Base-by-base conservation (phyloP, 352 stramenopile species). In the Thalassiosira hispida region DNA sequence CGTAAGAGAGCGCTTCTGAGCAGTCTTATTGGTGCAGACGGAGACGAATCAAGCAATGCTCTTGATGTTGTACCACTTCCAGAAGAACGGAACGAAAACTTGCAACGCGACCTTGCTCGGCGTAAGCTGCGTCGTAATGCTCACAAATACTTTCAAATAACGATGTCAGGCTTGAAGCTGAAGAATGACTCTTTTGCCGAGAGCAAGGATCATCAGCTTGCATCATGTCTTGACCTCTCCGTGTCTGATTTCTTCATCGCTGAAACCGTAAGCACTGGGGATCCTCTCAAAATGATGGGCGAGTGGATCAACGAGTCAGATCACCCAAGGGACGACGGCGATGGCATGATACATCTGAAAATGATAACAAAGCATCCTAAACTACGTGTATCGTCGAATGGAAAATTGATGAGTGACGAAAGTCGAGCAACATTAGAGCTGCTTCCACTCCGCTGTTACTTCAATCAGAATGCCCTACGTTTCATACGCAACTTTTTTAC, bases 291-390 rank as follows among this genome's bases (percentile, higher is more conserved):
- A 68, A 85, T 92, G 68, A 52, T 92, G 59, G 85, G 86, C 18
- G 89, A 94, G 69, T 94, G 89, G 89, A 53, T 89, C 2, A 93
- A 92, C 52, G 85, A 92, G 46, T 61, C 35, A 11, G 77, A 92
- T 18, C 89, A 94, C 73, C 89, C 89, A 16, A 69, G 87, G 49
- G 86, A 93, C 70, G 70, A 80, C 44, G 79, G 65, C 27, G 84
- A 91, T 59, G 89, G 87, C 12, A 77, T 91, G 4, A 66, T 93
- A 25, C 91, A 87, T 84, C 61, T 94, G 53, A 92, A 91, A 74
- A 91, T 94, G 82, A 70, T 88, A 23, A 92, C 85, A 62, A 90
- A 87, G 79, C 73, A 88, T 57, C 85, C 87, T 31, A 51, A 1
- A 52, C 35, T 83, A 23, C 52, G 77, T 38, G 55, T 92, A 16